Evolutionary conservation across 2,329 filamentous ascomycete genomes (phyloP).

Genomic region (Anisogramma anomala): DNA sequence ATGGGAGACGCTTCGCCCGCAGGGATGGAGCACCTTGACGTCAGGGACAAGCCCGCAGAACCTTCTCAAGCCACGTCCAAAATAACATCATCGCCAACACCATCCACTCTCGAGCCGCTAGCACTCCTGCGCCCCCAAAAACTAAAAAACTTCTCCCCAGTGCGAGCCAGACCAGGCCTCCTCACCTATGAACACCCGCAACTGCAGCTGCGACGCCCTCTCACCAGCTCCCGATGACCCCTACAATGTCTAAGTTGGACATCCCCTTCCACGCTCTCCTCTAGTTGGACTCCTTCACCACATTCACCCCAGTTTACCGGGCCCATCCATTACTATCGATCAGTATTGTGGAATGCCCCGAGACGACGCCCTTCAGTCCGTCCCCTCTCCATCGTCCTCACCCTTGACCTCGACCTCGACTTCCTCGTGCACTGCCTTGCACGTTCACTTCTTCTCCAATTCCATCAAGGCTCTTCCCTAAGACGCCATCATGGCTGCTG

Average conservation of each 20-base stretch:
- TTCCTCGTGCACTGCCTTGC: constrained; percentile 2
- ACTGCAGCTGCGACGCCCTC: too few species aligned
- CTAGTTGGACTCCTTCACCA: constrained; percentile 1
- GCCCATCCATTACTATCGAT: neutral
- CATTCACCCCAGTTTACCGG: neutral
- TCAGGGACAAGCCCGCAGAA: too few species aligned
- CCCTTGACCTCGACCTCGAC: neutral
- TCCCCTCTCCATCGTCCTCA: neutral
- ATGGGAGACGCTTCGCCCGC: too few species aligned
- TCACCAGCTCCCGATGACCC: constrained; percentile 3
- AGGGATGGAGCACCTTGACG: too few species aligned
- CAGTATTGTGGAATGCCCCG: constrained; percentile 10
- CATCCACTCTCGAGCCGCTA: too few species aligned
- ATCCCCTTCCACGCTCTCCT: constrained; percentile 2
- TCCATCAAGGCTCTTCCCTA: constrained; percentile 1
- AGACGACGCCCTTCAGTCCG: neutral
- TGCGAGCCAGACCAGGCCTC: too few species aligned
- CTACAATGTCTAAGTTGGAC: constrained; percentile 13
- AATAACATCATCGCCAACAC: too few species aligned
- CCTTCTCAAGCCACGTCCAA: too few species aligned
- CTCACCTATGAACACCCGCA: too few species aligned
- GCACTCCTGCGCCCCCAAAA: too few species aligned
- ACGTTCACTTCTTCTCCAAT: constrained; percentile 7
- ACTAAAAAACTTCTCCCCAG: too few species aligned
- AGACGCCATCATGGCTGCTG: constrained; percentile 26